Conservation (phyloP, 345 rosid species). For the Schrenkiella parvula region DNA sequence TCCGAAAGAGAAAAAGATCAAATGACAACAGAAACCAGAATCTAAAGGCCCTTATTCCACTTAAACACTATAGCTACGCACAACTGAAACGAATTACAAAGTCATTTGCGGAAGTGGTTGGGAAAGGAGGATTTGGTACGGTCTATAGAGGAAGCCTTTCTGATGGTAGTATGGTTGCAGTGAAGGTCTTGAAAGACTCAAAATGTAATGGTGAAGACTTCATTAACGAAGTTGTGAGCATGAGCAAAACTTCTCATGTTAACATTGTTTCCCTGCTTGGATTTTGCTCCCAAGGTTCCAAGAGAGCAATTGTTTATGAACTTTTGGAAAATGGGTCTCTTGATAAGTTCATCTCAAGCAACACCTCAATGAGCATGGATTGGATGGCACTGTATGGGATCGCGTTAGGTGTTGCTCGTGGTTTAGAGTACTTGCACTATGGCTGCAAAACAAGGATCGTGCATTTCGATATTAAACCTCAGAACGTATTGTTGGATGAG, state of each 20-base stretch:
- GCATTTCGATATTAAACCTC: too few relatives aligned
- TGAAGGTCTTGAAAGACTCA: neutral
- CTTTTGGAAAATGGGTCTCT: slow-evolving; percentile 40
- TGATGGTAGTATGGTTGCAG: neutral
- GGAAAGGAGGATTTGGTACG: neutral
- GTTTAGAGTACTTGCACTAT: slow-evolving; percentile 46
- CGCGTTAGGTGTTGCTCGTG: slow-evolving; percentile 39
- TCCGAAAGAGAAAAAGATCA: neutral
- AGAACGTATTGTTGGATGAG: too few relatives aligned
- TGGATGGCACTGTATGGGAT: slow-evolving; percentile 19
- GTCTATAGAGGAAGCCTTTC: neutral
- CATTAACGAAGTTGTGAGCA: neutral
- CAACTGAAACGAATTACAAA: neutral
- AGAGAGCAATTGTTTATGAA: too few relatives aligned
- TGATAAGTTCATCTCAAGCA: too few relatives aligned
- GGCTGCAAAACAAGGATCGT: slow-evolving; percentile 52
- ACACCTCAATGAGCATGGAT: too few relatives aligned
- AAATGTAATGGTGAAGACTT: neutral
- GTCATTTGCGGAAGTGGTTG: neutral
- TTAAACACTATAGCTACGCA: neutral
- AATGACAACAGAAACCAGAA: neutral
- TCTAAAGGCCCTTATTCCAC: slow-evolving; percentile 3
- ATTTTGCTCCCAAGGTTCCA: too few relatives aligned
- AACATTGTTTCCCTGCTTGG: too few relatives aligned
- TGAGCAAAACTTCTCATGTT: neutral